Percentiles rank a stretch among this genome's conserved stretches.
phyloP scores from a whole-genome alignment of 495 filamentous ascomycete genomes.

The Aspergillus nanangensis region DNA sequence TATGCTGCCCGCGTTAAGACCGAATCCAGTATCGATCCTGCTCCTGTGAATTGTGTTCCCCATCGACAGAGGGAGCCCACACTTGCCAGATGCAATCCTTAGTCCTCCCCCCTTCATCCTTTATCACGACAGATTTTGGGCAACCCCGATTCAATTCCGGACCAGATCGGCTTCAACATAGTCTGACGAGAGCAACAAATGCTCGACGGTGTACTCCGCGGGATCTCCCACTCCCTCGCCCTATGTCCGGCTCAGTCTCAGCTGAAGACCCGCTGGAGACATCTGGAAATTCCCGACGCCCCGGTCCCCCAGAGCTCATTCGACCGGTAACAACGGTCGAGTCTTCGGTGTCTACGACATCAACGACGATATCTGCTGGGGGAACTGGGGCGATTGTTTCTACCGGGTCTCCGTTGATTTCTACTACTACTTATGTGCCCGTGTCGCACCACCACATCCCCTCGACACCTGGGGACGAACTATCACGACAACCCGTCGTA shows the following conservation, averaged over 20 bases:
- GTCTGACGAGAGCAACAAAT: conserved; percentile 65
- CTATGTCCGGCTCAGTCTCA: conserved; percentile 80
- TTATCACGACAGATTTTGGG: conserved; percentile 39
- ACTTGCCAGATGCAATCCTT: conserved; percentile 45
- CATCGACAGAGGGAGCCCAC: conserved; percentile 9
- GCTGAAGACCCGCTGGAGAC: conserved; percentile 57
- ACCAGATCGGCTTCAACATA: conserved; percentile 64
- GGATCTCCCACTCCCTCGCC: conserved; percentile 68
- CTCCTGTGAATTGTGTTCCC: conserved; percentile 21
- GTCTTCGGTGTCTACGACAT: conserved; percentile 27
- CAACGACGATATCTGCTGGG: conserved; percentile 18
- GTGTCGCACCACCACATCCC: conserved; percentile 13
- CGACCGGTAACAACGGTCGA: conserved; percentile 28
- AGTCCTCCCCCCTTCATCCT: conserved; percentile 42
- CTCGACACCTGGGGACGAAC: conserved; percentile 10
- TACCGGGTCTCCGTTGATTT: conserved; percentile 20
- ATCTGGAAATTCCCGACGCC: conserved; percentile 49
- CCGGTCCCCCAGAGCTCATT: conserved; percentile 41
- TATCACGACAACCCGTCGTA: conserved; percentile 11
- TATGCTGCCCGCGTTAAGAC: conserved; percentile 28
- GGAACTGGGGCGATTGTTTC: conserved; percentile 23
- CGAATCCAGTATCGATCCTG: conserved; percentile 16
- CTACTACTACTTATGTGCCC: conserved; percentile 11
- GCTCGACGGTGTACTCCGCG: conserved; percentile 61
- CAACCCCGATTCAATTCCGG: conserved; percentile 43